Percentiles rank a stretch among this genome's conserved stretches.
phyloP scores from a whole-genome alignment of 306 rosid genomes.

The Urtica urens region DNA sequence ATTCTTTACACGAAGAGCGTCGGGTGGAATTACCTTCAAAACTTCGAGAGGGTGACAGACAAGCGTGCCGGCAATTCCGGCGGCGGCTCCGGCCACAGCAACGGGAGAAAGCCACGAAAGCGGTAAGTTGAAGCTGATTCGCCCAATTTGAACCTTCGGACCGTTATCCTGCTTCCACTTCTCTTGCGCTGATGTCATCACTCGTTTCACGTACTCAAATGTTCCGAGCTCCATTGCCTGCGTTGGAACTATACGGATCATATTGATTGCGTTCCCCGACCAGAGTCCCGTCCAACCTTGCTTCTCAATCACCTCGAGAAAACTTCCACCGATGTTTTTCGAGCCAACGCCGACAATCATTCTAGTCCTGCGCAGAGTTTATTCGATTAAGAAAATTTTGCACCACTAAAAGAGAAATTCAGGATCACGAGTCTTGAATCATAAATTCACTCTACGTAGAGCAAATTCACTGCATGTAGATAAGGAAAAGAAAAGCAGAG shows the following conservation, averaged over 20 bases:
- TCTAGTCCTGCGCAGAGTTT: constrained; percentile 77
- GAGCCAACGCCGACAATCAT: constrained; percentile 98
- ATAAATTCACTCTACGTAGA: too few species aligned
- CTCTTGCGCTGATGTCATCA: constrained; percentile 61
- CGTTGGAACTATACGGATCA: constrained; percentile 86
- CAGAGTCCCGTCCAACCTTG: constrained; percentile 98
- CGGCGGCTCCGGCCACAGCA: constrained; percentile 95
- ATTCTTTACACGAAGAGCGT: too few species aligned
- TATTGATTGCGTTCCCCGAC: constrained; percentile 92
- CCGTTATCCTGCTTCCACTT: constrained; percentile 39
- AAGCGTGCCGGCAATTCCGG: constrained; percentile 75
- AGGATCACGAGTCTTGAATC: too few species aligned
- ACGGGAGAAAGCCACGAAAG: constrained; percentile 87
- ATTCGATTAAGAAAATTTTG: too few species aligned
- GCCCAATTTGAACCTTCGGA: constrained; percentile 61
- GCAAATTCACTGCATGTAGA: too few species aligned
- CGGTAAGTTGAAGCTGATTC: constrained; percentile 39
- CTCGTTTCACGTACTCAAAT: constrained; percentile 70
- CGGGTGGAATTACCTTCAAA: constrained; percentile 44
- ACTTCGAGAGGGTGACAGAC: constrained; percentile 94
- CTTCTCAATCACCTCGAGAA: constrained; percentile 71
- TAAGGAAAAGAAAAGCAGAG: too few species aligned
- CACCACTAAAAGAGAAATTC: too few species aligned
- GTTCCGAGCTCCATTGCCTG: constrained; percentile 89
- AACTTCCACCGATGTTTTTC: constrained; percentile 62